Percentiles rank a stretch among this genome's conserved stretches.
These are phyloP conservation scores for Blastobotrys apis DNA, from an alignment of 1,139 yeast species.

Conservation along the genomic window DNA sequence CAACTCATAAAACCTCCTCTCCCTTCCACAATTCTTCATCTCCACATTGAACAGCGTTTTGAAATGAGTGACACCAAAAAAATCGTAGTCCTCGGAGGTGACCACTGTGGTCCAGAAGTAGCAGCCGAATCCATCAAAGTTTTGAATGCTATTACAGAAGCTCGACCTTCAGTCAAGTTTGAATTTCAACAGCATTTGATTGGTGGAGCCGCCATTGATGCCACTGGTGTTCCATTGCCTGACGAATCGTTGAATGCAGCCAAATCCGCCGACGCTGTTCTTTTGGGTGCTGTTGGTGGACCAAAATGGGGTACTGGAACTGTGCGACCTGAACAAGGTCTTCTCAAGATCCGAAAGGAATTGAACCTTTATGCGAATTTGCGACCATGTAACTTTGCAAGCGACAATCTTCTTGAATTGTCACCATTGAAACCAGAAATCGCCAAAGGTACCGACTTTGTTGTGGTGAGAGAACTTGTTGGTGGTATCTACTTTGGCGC, in stretches of 20 bases:
- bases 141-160: constrained; percentile 66
- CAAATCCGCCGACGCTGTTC: constrained; percentile 83
- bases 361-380: constrained; percentile 89
- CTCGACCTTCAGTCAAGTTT: constrained; percentile 59
- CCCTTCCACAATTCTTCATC: no score
- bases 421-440: constrained; percentile 83
- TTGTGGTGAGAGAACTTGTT: constrained; percentile 91
- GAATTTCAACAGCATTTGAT: constrained; percentile 78
- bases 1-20: no score
- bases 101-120: constrained; percentile 92
- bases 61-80: constrained; percentile 43
- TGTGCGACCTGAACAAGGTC: constrained; percentile 97
- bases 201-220: constrained; percentile 98
- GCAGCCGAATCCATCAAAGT: constrained; percentile 89
- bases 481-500: constrained; percentile 98
- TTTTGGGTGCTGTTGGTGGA: constrained; percentile 97
- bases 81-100: constrained; percentile 89
- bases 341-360: constrained; percentile 88
- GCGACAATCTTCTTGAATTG: constrained; percentile 75
- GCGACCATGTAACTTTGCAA: constrained; percentile 94
- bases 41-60: no score
- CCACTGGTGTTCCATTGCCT: constrained; percentile 90
- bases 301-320: constrained; percentile 95
- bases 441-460: constrained; percentile 85
- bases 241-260: constrained; percentile 83